A percentile compares a stretch with the other conserved stretches of the same genome.
Evolutionary conservation across 352 stramenopile species (phyloP).

Genomic region (Phytophthora colocasiae): DNA sequence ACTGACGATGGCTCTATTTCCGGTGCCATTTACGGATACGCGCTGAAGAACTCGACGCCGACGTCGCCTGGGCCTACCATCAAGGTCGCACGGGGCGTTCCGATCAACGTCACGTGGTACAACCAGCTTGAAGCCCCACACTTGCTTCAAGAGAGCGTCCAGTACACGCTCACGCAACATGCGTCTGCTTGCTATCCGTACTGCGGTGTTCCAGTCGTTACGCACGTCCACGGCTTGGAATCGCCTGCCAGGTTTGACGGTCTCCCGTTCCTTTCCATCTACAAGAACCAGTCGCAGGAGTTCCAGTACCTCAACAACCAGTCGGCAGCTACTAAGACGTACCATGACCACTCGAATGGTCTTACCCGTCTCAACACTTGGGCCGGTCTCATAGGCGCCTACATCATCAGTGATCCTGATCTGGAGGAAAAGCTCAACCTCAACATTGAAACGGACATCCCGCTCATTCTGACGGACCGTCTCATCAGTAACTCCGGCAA

Average conservation of each 20-base stretch:
- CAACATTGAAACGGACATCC: slow-evolving; percentile 61
- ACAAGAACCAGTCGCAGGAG: slow-evolving; percentile 61
- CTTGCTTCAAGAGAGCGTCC: slow-evolving; percentile 46
- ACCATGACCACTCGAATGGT: slow-evolving; percentile 67
- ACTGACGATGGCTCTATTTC: slow-evolving; percentile 40
- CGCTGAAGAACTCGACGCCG: slow-evolving; percentile 40
- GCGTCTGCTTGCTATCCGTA: slow-evolving; percentile 62
- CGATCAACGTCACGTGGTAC: slow-evolving; percentile 50
- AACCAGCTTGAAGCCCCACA: slow-evolving; percentile 50
- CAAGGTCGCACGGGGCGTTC: slow-evolving; percentile 40
- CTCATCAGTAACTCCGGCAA: slow-evolving; percentile 53
- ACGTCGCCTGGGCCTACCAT: slow-evolving; percentile 49
- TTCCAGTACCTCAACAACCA: slow-evolving; percentile 69
- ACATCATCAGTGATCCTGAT: slow-evolving; percentile 59
- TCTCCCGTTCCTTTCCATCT: slow-evolving; percentile 55
- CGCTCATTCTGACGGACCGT: slow-evolving; percentile 51
- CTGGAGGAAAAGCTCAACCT: slow-evolving; percentile 54
- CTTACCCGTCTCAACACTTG: slow-evolving; percentile 70
- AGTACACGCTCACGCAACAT: slow-evolving; percentile 37
- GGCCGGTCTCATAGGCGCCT: slow-evolving; percentile 58
- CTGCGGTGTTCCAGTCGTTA: slow-evolving; percentile 60
- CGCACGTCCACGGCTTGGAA: slow-evolving; percentile 62
- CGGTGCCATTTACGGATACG: slow-evolving; percentile 53
- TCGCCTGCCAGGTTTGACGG: slow-evolving; percentile 56
- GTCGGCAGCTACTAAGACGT: slow-evolving; percentile 59